Base-by-base conservation (phyloP, 495 filamentous ascomycete species). In the Aspergillus heteromorphus region DNA sequence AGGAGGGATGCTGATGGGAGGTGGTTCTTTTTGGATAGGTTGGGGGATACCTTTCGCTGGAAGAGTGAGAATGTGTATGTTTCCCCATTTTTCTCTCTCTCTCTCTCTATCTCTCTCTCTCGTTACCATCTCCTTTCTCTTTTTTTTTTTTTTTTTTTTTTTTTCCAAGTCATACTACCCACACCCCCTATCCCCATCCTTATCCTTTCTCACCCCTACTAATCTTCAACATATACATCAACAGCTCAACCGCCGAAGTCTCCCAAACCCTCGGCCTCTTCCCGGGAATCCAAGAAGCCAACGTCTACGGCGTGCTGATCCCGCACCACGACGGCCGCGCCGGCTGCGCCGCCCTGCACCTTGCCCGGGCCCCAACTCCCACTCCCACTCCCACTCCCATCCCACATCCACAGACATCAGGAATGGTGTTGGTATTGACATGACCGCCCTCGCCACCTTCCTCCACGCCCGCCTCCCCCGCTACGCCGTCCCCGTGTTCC, bases 41-140 rank as follows among this genome's bases (percentile, higher is more conserved):
- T 91, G 0, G 88, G 88, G 1, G 88, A 92, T 65, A 92, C 88
- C 0, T 92, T 85, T 70, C 77, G 88, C 4, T 92, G 88, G 88
- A 92, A 92, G 67, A 82, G 81, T 52, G 88, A 91, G 69, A 92
- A 92, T 61, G 87, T 92, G 48, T 84, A 66, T 58, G 69, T 63
- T 4, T 17, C 13, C 17, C 20, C 11, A 1, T n/a, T 14, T n/a
- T 9, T 38, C 8, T n/a, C n/a, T n/a, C n/a, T n/a, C n/a, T n/a
- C n/a, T n/a, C n/a, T n/a, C n/a, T n/a, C n/a, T n/a, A n/a, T n/a
- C n/a, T n/a, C n/a, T n/a, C n/a, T n/a, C n/a, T n/a, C n/a, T n/a
- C n/a, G n/a, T n/a, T n/a, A n/a, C n/a, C n/a, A n/a, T n/a, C n/a
- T n/a, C n/a, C n/a, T n/a, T n/a, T n/a, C n/a, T n/a, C n/a, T n/a